Conservation (phyloP, 2,329 filamentous ascomycete species). For the Fusarium austroafricanum region DNA sequence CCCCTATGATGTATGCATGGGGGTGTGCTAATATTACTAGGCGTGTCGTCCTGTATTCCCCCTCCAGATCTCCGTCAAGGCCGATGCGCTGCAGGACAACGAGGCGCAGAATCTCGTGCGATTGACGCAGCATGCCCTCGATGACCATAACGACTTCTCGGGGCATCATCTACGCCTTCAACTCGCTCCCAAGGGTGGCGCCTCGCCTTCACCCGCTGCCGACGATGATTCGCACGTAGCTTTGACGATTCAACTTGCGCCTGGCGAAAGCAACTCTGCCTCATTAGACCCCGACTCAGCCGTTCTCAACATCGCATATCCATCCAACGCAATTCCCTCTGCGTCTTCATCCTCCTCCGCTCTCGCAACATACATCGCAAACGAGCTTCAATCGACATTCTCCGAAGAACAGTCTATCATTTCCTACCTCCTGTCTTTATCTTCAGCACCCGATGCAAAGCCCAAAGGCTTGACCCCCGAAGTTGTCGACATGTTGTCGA, state of each 20-base stretch:
- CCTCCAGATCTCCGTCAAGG: slow-evolving; percentile 81
- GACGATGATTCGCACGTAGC: slow-evolving; percentile 65
- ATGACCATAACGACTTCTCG: slow-evolving; percentile 87
- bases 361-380: slow-evolving; percentile 81
- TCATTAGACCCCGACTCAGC: slow-evolving; percentile 76
- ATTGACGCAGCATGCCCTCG: slow-evolving; percentile 85
- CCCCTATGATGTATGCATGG: accelerated
- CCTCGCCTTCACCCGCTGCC: slow-evolving; percentile 36
- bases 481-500: slow-evolving; percentile 67
- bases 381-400: slow-evolving; percentile 81
- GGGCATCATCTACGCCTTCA: slow-evolving; percentile 78
- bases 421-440: slow-evolving; percentile 75
- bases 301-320: slow-evolving; percentile 81
- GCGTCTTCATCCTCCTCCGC: slow-evolving; percentile 76
- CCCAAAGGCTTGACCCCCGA: slow-evolving; percentile 62
- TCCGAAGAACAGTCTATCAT: slow-evolving; percentile 90
- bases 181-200: slow-evolving; percentile 47
- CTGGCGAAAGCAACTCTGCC: slow-evolving; percentile 70
- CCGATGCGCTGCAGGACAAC: slow-evolving; percentile 70
- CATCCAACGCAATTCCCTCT: slow-evolving; percentile 74
- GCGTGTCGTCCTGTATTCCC: slow-evolving; percentile 90
- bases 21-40: slow-evolving; percentile 58
- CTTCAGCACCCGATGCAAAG: slow-evolving; percentile 58
- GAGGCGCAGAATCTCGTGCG: slow-evolving; percentile 81
- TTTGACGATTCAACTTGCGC: slow-evolving; percentile 76